Evolutionary conservation across 331 rosid genomes (phyloP), one percentile per base, ranked within the genome.

Genomic region (Dryas integrifolia): DNA sequence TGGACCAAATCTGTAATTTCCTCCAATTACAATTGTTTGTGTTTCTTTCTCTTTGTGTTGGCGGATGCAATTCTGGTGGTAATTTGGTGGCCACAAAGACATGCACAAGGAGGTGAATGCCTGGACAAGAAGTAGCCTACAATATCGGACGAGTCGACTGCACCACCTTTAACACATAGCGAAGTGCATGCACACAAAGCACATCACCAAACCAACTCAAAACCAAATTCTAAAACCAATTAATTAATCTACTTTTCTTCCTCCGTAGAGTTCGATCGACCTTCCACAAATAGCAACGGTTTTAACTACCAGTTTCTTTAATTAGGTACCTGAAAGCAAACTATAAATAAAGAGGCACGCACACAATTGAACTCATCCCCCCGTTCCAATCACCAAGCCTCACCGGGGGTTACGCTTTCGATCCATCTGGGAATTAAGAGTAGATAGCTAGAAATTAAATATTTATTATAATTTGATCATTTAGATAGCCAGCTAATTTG

Each of bases 261-360:
- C 67, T 58, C 81, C 86, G 56, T 58, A 65, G 68, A 74, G 67
- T 72, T 64, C 73, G 85, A 70, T 11, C 45, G 70, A 77, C 40
- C 58, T 65, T 30, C 35, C 50, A 74, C 71, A 72, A 79, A 73
- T 81, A 77, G 84, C 61, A 58, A n/a, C 24, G 79, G 58, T 26
- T 57, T 58, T 57, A 62, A 74, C 78, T 55, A 72, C 6, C 39
- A 72, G 62, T 73, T 74, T 56, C 40, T 76, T 80, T 67, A 58
- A 13, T 5, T 58, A 58, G 45, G 16, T 15, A 12, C 55, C 2
- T 5, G 16, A 14, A 49, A 49, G 7, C 55, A 4, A 9, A 5
- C 55, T 39, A 39, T 61, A 61, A 39, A 61, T 14, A 7, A 12
- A 30, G 35, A 30, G 35, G 35, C 46, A 39, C 12, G 47, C 67